Conservation (phyloP, 2,329 filamentous ascomycete species). For the Chaetomium globosum region DNA sequence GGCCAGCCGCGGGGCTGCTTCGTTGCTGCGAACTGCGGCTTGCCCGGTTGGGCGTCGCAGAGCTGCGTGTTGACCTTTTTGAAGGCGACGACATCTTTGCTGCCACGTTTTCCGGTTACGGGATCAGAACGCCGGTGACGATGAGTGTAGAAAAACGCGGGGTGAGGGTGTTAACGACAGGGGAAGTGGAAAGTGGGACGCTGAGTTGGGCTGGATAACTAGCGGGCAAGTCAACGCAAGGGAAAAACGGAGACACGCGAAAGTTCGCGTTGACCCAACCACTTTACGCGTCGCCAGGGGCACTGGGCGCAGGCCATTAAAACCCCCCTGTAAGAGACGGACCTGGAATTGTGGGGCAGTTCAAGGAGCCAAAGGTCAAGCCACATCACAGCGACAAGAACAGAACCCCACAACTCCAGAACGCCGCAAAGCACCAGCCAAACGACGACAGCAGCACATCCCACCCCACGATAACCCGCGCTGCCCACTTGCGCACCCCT, state of each 20-base stretch:
- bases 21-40: conserved; percentile 40
- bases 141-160: conserved; percentile 6
- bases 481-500: conserved; percentile 22
- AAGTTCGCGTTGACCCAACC: conserved; percentile 30
- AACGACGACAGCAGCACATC: conserved; percentile 8
- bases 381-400: conserved; percentile 35
- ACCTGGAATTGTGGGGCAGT: conserved; percentile 30
- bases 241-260: conserved; percentile 32
- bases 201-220: conserved; percentile 7
- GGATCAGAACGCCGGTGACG: conserved; percentile 6
- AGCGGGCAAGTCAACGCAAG: conserved; percentile 18
- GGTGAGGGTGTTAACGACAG: conserved; percentile 15
- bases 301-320: conserved; percentile 27
- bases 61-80: conserved; percentile 56
- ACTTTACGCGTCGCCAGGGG: conserved; percentile 35
- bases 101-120: conserved; percentile 1
- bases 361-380: conserved; percentile 26
- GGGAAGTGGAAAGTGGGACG: conserved; percentile 14
- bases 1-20: conserved; percentile 42
- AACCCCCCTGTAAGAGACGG: conserved; percentile 31
- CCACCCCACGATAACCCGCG: conserved; percentile 17
- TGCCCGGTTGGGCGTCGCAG: conserved; percentile 50
- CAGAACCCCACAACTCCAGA: conserved; percentile 30
- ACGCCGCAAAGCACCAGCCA: conserved; percentile 12
- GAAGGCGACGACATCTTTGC: conserved; percentile 65